A percentile compares a stretch with the other conserved stretches of the same genome.
These are phyloP conservation scores for Gyromitra esculenta DNA, from an alignment of 2,329 filamentous ascomycete species.

Conservation along the genomic window DNA sequence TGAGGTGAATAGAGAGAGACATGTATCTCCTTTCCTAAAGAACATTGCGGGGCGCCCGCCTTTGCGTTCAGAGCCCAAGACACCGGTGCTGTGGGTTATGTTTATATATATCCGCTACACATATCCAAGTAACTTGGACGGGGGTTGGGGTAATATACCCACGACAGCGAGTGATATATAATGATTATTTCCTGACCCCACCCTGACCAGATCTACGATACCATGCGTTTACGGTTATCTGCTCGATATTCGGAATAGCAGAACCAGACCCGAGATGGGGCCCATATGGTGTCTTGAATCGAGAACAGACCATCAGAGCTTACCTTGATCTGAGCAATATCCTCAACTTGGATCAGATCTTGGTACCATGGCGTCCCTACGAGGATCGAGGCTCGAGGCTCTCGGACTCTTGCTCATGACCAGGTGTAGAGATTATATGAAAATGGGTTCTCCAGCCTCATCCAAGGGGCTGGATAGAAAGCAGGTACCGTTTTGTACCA, in stretches of 20 bases:
- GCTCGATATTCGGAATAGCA: too few species aligned
- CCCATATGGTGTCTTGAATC: neutral
- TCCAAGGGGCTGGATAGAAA: neutral
- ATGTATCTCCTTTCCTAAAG: neutral
- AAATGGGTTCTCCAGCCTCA: neutral
- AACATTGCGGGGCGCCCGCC: neutral
- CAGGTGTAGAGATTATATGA: neutral
- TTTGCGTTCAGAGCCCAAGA: too few species aligned
- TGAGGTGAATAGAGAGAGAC: neutral
- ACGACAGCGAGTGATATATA: too few species aligned
- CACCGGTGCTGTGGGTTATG: too few species aligned
- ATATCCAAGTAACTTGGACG: too few species aligned
- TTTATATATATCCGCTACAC: too few species aligned
- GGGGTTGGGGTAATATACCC: too few species aligned
- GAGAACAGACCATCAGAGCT: neutral
- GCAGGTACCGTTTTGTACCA: conserved; percentile 28
- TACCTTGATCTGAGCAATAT: neutral
- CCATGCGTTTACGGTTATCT: neutral
- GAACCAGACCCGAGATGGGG: neutral
- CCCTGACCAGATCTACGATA: too few species aligned
- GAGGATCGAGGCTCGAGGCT: too few species aligned
- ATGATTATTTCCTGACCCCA: too few species aligned
- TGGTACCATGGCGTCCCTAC: neutral
- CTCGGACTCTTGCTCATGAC: too few species aligned
- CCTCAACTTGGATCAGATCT: neutral